These are phyloP conservation scores for Thalassiosira profunda DNA, from an alignment of 108 stramenopile genomes.

Conservation along the genomic window DNA sequence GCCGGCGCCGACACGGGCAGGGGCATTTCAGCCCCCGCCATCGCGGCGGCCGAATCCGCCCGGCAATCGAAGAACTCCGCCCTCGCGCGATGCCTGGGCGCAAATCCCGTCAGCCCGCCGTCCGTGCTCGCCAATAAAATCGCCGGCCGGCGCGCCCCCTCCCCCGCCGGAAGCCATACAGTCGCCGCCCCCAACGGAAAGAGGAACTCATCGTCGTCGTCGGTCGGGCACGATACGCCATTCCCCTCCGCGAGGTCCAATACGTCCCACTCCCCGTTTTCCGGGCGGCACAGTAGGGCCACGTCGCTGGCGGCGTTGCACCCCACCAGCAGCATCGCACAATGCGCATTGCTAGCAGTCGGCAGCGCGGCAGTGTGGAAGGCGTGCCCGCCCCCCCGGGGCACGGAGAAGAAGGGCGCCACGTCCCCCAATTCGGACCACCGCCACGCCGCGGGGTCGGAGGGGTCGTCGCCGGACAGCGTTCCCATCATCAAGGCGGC, in stretches of 20 bases:
- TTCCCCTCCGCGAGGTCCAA: slow-evolving; percentile 80
- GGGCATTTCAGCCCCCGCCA: too few relatives aligned
- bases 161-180: slow-evolving; percentile 47
- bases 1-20: too few relatives aligned
- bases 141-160: slow-evolving; percentile 1
- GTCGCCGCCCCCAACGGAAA: slow-evolving; percentile 70
- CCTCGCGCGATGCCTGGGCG: slow-evolving; percentile 24
- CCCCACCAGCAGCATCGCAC: slow-evolving; percentile 70
- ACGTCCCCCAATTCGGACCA: slow-evolving; percentile 79
- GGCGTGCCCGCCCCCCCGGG: slow-evolving; percentile 73
- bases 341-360: slow-evolving; percentile 8
- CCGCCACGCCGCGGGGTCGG: slow-evolving; percentile 27
- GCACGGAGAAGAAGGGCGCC: slow-evolving; percentile 85
- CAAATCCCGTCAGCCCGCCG: slow-evolving; percentile 52
- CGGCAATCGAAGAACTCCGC: slow-evolving; percentile 16
- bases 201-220: slow-evolving; percentile 86
- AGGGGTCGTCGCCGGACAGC: background rate
- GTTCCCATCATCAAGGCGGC: slow-evolving; percentile 37
- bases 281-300: slow-evolving; percentile 35
- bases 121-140: slow-evolving; percentile 59
- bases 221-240: slow-evolving; percentile 65
- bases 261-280: slow-evolving; percentile 47
- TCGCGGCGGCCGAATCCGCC: background rate
- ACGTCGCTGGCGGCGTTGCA: slow-evolving; percentile 80
- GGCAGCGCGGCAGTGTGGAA: slow-evolving; percentile 60